Conservation (phyloP, 345 rosid genomes). For the Eucalyptus pauciflora region DNA sequence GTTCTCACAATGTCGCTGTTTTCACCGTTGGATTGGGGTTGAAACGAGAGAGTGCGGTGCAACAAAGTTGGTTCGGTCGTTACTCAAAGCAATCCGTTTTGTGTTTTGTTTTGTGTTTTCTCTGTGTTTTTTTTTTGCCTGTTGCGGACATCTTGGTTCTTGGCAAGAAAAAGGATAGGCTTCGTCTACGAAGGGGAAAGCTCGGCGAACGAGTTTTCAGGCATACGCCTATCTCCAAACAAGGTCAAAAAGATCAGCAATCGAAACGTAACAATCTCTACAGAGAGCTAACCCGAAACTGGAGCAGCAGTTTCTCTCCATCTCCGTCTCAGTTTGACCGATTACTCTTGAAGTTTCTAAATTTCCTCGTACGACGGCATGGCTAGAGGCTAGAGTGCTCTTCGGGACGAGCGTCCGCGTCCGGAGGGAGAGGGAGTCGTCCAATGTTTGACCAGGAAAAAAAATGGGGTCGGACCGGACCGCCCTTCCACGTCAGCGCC, state of each 20-base stretch:
- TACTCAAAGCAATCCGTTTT: background rate
- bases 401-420: background rate
- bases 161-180: background rate
- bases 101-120: no score
- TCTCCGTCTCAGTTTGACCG: background rate
- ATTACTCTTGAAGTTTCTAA: background rate
- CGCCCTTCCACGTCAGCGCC: background rate
- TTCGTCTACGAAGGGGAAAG: background rate
- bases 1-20: background rate
- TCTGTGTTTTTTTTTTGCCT: background rate
- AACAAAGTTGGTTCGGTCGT: background rate
- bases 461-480: background rate
- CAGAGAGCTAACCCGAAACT: no score
- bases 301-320: no score
- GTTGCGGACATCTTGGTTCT: background rate
- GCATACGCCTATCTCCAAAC: background rate
- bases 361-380: background rate
- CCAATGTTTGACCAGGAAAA: background rate
- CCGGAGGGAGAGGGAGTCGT: background rate
- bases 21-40: background rate
- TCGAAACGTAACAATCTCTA: background rate
- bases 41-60: background rate
- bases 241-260: background rate
- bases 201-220: accelerated
- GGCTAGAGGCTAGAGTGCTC: background rate